Evolutionary conservation across 176 grass and related monocot genomes (phyloP).

Genomic region (Ananas comosus): DNA sequence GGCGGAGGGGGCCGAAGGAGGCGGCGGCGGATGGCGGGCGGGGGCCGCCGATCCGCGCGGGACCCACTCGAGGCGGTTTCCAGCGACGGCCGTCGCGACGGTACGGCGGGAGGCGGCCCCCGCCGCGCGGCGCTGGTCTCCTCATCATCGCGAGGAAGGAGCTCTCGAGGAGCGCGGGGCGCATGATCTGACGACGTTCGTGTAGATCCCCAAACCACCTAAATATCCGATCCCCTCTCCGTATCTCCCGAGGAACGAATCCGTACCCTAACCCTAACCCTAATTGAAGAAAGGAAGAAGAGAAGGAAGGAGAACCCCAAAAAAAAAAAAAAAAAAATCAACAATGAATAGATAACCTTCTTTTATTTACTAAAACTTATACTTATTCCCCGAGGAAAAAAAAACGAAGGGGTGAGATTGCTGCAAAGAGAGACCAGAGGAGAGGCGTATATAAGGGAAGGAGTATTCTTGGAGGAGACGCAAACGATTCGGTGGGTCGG

Average conservation of each 20-base stretch:
- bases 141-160: not conserved
- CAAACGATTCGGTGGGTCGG: not conserved
- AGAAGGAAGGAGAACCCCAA: too few species aligned
- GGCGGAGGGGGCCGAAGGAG: not conserved
- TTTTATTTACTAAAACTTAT: not conserved
- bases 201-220: not conserved
- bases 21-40: slow-evolving; percentile 4
- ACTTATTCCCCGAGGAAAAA: not conserved
- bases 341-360: too few species aligned
- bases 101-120: slow-evolving; percentile 21
- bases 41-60: slow-evolving; percentile 24
- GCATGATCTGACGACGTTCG: slow-evolving; percentile 1
- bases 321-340: too few species aligned
- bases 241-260: not conserved
- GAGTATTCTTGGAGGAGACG: not conserved
- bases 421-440: not conserved
- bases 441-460: not conserved
- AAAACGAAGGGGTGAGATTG: not conserved
- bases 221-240: not conserved
- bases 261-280: slow-evolving; percentile 7
- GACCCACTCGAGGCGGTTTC: slow-evolving; percentile 39
- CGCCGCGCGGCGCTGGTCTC: slow-evolving; percentile 16
- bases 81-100: slow-evolving; percentile 2
- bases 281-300: not conserved
- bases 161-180: not conserved